These are phyloP conservation scores for Leccinum fuscescens DNA, from an alignment of 1,284 basidiomycete species.

Conservation along the genomic window DNA sequence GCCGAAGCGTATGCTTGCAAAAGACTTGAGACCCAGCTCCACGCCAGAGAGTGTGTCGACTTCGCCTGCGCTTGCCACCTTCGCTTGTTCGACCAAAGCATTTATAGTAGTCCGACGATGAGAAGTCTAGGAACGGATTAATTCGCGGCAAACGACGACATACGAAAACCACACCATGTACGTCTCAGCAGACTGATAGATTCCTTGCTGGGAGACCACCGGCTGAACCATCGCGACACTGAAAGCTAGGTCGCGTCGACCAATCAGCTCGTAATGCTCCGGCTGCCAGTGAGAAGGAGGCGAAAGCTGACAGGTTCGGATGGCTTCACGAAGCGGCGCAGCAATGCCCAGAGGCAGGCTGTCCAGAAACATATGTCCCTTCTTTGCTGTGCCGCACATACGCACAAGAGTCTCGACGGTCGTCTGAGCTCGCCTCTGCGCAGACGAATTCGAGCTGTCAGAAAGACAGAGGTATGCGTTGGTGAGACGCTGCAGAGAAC, in stretches of 20 bases:
- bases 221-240: constrained; percentile 35
- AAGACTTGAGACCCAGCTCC: constrained; percentile 68
- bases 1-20: constrained; percentile 81
- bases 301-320: constrained; percentile 75
- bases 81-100: constrained; percentile 49
- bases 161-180: constrained; percentile 45
- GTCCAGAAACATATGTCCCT: constrained; percentile 44
- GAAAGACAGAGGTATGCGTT: constrained; percentile 56
- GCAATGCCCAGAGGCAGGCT: constrained; percentile 72
- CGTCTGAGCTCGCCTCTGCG: constrained; percentile 61
- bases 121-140: constrained; percentile 34
- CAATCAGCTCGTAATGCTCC: constrained; percentile 73
- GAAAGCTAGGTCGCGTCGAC: constrained; percentile 74
- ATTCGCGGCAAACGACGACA: constrained; percentile 4
- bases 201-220: constrained; percentile 28
- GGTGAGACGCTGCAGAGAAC: constrained; percentile 49
- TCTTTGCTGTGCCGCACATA: constrained; percentile 42
- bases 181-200: constrained; percentile 33
- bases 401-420: constrained; percentile 63
- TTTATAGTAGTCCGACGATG: constrained; percentile 50
- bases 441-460: constrained; percentile 47
- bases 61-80: constrained; percentile 51
- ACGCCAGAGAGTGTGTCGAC: constrained; percentile 61
- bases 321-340: constrained; percentile 79
- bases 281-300: constrained; percentile 74